Conservation (phyloP, 2,329 filamentous ascomycete genomes). For the Scolecobasidium constrictum region DNA sequence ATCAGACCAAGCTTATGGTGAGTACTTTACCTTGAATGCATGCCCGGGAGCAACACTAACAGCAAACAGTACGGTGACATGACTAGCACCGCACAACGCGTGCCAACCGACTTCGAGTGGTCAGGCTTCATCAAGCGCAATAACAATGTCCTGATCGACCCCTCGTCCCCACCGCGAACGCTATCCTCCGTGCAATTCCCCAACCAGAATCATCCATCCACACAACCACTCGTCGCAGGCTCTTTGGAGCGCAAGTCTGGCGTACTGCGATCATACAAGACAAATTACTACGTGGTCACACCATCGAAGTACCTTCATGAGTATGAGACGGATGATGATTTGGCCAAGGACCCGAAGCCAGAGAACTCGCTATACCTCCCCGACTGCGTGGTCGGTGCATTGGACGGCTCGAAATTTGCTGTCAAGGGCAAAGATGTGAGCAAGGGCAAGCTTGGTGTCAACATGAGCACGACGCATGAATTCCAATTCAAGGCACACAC, state of each 20-base stretch:
- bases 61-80: conserved; percentile 64
- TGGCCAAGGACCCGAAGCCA: conserved; percentile 61
- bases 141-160: conserved; percentile 63
- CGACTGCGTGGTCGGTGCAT: conserved; percentile 67
- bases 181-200: conserved; percentile 70
- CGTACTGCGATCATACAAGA: conserved; percentile 70
- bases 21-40: too few species aligned
- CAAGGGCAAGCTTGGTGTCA: conserved; percentile 65
- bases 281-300: conserved; percentile 83
- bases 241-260: conserved; percentile 83
- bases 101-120: conserved; percentile 87
- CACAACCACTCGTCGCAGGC: conserved; percentile 76
- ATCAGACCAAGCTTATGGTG: conserved; percentile 64
- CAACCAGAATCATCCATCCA: conserved; percentile 75
- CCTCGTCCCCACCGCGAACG: conserved; percentile 60
- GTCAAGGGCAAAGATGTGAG: conserved; percentile 90
- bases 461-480: conserved; percentile 70
- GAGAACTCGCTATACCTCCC: conserved; percentile 88
- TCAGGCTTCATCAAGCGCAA: conserved; percentile 68
- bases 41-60: too few species aligned
- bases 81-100: conserved; percentile 60
- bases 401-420: conserved; percentile 75
- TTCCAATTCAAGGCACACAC: conserved; percentile 82
- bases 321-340: conserved; percentile 83
- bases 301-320: conserved; percentile 85